These are phyloP conservation scores for Magnusiomyces suaveolens DNA, from an alignment of 1,139 yeast species.

Conservation along the genomic window DNA sequence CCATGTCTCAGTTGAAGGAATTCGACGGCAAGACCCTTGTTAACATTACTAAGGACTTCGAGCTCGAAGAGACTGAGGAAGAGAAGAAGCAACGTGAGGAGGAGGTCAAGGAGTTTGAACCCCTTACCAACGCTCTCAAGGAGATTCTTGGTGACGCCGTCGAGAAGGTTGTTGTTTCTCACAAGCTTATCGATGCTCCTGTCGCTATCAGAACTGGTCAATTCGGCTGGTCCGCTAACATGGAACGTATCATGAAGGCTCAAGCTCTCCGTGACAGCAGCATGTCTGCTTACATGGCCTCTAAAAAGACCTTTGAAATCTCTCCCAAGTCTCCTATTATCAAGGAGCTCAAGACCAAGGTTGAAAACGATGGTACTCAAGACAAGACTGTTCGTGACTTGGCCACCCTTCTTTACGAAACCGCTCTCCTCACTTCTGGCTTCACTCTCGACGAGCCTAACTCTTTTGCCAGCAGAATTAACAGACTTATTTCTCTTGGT, in stretches of 20 bases:
- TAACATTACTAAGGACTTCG: conserved; percentile 98
- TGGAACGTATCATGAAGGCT: conserved; percentile 99
- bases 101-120: conserved; percentile 86
- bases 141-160: conserved; percentile 97
- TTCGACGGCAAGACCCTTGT: conserved; percentile 98
- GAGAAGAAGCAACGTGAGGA: conserved; percentile 91
- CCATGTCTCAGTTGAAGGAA: conserved; percentile 98
- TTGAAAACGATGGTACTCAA: conserved; percentile 92
- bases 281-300: conserved; percentile 99
- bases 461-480: conserved; percentile 93
- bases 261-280: conserved; percentile 98
- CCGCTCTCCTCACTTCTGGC: conserved; percentile 97
- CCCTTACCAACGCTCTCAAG: conserved; percentile 90
- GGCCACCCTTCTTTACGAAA: conserved; percentile 91
- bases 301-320: conserved; percentile 97
- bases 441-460: conserved; percentile 98
- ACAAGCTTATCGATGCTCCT: conserved; percentile 96
- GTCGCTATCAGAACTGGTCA: conserved; percentile 99
- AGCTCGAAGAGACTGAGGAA: conserved; percentile 97
- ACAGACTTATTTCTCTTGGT: conserved; percentile 96
- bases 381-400: conserved; percentile 98
- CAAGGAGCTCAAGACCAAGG: conserved; percentile 91
- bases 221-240: conserved; percentile 99
- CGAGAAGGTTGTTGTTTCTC: conserved; percentile 97
- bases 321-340: conserved; percentile 95